phyloP scores from a whole-genome alignment of 2,329 filamentous ascomycete species.

The Colletotrichum shisoi region DNA sequence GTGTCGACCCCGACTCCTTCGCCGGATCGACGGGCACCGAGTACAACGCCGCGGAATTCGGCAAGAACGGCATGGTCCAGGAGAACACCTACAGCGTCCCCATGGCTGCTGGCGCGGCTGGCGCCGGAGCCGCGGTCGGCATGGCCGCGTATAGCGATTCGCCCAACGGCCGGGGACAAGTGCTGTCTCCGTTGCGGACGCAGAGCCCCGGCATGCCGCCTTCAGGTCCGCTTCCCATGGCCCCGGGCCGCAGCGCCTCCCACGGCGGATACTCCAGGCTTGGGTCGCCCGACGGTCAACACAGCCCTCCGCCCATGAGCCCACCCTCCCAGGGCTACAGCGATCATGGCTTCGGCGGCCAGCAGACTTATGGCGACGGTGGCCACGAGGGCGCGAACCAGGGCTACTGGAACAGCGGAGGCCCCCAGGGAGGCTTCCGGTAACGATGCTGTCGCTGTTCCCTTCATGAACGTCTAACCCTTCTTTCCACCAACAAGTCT shows the following conservation, averaged over 20 bases:
- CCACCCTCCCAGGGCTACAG: constrained; percentile 29
- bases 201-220: constrained; percentile 38
- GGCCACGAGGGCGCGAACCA: constrained; percentile 34
- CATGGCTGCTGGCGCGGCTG: constrained; percentile 40
- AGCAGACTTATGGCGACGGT: constrained; percentile 26
- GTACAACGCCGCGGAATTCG: constrained; percentile 49
- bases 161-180: constrained; percentile 16
- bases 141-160: constrained; percentile 33
- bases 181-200: constrained; percentile 33
- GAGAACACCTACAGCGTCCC: constrained; percentile 47
- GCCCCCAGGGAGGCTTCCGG: constrained; percentile 35
- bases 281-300: constrained; percentile 32
- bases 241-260: constrained; percentile 37
- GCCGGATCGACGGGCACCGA: constrained; percentile 48
- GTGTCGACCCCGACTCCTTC: constrained; percentile 59
- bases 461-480: neutral
- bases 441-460: neutral
- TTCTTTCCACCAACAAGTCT: constrained; percentile 1
- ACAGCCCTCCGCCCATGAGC: constrained; percentile 39
- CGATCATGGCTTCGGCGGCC: constrained; percentile 26
- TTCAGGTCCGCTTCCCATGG: constrained; percentile 34
- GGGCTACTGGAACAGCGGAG: constrained; percentile 31
- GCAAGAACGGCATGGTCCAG: constrained; percentile 44
- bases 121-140: constrained; percentile 27
- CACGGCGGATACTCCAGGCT: constrained; percentile 33